Evolutionary conservation across 441 rosid genomes (phyloP).

Genomic region (Populus hybrid): DNA sequence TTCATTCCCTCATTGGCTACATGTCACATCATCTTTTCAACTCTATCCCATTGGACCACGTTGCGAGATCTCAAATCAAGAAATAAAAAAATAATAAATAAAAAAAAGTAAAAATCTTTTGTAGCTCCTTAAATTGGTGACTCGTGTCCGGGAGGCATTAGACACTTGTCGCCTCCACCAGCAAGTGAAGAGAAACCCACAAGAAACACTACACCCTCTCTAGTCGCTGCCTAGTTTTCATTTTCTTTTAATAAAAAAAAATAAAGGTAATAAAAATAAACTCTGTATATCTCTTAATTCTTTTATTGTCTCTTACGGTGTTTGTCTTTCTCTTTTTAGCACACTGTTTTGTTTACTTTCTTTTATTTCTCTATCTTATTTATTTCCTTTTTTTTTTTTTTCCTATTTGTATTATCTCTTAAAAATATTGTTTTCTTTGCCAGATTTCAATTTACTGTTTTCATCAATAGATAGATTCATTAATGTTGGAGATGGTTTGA

Average conservation of each 20-base stretch:
- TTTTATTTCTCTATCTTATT: background rate
- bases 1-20: conserved; percentile 25
- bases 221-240: conserved; percentile 20
- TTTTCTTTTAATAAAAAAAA: conserved; percentile 4
- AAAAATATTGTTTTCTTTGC: background rate
- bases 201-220: conserved; percentile 27
- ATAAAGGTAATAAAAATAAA: conserved; percentile 16
- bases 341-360: conserved; percentile 4
- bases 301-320: conserved; percentile 3
- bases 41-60: conserved; percentile 47
- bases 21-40: conserved; percentile 28
- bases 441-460: background rate
- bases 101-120: conserved; percentile 16
- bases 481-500: background rate
- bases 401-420: background rate
- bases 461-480: background rate
- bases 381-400: background rate
- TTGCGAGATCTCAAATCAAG: conserved; percentile 28
- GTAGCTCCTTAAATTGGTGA: conserved; percentile 48
- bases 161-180: conserved; percentile 69
- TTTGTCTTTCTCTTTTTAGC: conserved; percentile 1
- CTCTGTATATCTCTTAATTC: background rate
- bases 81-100: conserved; percentile 4
- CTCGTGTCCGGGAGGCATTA: conserved; percentile 45
- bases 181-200: conserved; percentile 18